Evolutionary conservation across 495 filamentous ascomycete species (phyloP).

Genomic region (Astrothelium macrocarpum): DNA sequence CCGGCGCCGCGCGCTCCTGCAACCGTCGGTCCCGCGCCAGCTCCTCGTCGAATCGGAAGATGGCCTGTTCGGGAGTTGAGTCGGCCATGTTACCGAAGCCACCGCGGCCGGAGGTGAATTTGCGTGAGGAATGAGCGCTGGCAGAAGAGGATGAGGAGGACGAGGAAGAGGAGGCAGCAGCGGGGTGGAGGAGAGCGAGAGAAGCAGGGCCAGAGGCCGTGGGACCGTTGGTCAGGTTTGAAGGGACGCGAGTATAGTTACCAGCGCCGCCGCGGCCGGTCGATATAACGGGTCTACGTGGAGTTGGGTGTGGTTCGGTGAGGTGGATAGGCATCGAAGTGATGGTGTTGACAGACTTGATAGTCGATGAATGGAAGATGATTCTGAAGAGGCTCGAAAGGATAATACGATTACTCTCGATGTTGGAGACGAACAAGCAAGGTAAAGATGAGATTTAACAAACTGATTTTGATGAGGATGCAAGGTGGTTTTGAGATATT

Average conservation of each 20-base stretch:
- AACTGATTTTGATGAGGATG: background rate
- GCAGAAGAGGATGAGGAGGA: conserved; percentile 34
- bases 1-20: conserved; percentile 46
- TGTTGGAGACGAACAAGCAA: background rate
- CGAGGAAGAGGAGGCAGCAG: conserved; percentile 26
- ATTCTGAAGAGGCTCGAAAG: background rate
- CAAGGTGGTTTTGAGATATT: no score
- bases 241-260: conserved; percentile 61
- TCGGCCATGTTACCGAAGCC: conserved; percentile 88
- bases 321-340: conserved; percentile 51
- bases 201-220: conserved; percentile 49
- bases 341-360: conserved; percentile 12
- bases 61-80: conserved; percentile 52
- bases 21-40: conserved; percentile 57
- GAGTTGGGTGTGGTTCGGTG: conserved; percentile 71
- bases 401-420: background rate
- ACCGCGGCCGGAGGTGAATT: conserved; percentile 43
- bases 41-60: conserved; percentile 91
- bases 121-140: conserved; percentile 49
- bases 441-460: background rate
- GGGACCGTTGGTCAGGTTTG: conserved; percentile 45
- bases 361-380: conserved; percentile 7
- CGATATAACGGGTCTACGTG: conserved; percentile 56
- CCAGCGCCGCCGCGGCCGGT: conserved; percentile 82
- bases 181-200: conserved; percentile 27